Percentiles rank a stretch among this genome's conserved stretches.
phyloP scores from a whole-genome alignment of 768 basidiomycete genomes.

The Sistotremastrum niveocremeum region DNA sequence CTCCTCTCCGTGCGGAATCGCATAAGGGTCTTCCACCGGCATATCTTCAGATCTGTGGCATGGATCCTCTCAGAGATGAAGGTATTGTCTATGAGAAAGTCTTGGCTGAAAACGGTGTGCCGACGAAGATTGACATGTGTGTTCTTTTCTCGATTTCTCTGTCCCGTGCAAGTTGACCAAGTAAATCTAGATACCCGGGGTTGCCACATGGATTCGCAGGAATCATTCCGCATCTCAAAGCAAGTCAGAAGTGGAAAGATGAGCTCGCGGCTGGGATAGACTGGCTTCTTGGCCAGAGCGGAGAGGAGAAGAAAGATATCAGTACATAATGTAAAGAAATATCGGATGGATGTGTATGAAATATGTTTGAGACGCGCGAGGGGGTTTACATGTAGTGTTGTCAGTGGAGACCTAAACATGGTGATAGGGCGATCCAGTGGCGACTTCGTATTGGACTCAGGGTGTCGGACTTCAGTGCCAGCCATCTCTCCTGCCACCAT shows the following conservation, averaged over 20 bases:
- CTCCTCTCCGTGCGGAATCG: constrained; percentile 11
- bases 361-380: too few species aligned
- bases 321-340: too few species aligned
- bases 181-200: constrained; percentile 2
- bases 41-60: constrained; percentile 14
- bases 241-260: not conserved
- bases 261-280: not conserved
- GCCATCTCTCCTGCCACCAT: too few species aligned
- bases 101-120: constrained; percentile 11
- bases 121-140: constrained; percentile 13
- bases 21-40: constrained; percentile 12
- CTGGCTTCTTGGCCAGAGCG: too few species aligned
- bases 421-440: too few species aligned
- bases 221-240: not conserved
- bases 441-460: too few species aligned
- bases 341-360: too few species aligned
- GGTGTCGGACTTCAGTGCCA: too few species aligned
- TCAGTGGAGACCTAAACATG: too few species aligned
- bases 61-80: constrained; percentile 18
- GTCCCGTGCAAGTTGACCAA: too few species aligned
- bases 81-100: constrained; percentile 14
- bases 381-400: too few species aligned
- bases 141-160: not conserved
- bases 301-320: too few species aligned
- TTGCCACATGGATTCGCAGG: constrained; percentile 1